Conservation (phyloP, 176 grass and related monocot genomes). For the Bromus sterilis region DNA sequence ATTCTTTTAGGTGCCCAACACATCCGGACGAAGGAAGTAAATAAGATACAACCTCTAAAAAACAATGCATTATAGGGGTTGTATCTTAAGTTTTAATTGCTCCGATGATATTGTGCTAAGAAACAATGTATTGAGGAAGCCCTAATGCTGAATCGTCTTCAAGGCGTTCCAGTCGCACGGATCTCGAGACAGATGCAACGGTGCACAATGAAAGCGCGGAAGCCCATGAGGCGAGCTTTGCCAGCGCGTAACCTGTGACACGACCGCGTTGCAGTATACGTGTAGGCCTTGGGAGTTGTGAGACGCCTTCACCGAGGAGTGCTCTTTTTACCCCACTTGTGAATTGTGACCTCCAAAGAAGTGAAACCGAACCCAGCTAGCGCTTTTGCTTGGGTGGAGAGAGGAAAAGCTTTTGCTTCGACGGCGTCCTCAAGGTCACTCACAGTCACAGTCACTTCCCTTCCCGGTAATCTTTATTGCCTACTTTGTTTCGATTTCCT, state of each 20-base stretch:
- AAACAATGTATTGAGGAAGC: too few species aligned
- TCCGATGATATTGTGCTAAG: too few species aligned
- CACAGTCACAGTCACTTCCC: too few species aligned
- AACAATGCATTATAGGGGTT: too few species aligned
- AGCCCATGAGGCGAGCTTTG: background rate
- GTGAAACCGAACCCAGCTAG: background rate
- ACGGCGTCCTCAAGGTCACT: conserved; percentile 22
- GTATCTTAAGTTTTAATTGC: too few species aligned
- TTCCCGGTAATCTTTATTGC: background rate
- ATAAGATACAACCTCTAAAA: too few species aligned
- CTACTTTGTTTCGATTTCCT: too few species aligned
- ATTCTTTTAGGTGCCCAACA: too few species aligned
- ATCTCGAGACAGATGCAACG: conserved; percentile 14
- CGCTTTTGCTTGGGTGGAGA: background rate
- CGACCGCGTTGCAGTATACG: background rate
- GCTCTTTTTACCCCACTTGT: background rate
- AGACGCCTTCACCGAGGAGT: conserved; percentile 8
- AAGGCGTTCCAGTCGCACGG: background rate
- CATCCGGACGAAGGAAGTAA: too few species aligned
- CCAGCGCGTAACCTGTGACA: background rate
- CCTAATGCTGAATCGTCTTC: background rate
- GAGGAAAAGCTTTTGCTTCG: background rate
- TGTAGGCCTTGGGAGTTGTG: background rate
- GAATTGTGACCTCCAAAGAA: background rate
- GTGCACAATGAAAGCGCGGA: background rate